Percentiles rank a stretch among this genome's conserved stretches.
Conservation (phyloP, 140 eudicot species). For the Stevia rebaudiana region DNA sequence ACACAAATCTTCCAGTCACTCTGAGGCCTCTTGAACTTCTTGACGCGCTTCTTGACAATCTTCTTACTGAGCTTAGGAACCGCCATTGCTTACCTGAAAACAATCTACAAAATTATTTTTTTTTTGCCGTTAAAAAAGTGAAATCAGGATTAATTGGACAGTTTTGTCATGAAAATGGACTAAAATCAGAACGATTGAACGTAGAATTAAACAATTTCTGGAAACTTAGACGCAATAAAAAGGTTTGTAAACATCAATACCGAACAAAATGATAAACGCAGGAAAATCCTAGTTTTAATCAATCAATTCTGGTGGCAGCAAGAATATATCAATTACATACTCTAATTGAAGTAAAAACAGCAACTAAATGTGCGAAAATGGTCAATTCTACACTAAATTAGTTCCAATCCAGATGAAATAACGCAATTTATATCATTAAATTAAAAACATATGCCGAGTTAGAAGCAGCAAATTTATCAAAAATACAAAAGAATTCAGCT, state of each 20-base stretch:
- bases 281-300: too few relatives aligned
- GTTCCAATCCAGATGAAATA: neutral
- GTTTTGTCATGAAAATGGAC: neutral
- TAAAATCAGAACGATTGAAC: neutral
- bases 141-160: neutral
- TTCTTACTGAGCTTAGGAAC: constrained; percentile 20
- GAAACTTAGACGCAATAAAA: too few relatives aligned
- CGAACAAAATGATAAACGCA: neutral
- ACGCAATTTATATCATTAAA: neutral
- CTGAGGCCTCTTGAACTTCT: constrained; percentile 19
- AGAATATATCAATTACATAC: neutral
- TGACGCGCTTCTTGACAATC: constrained; percentile 14
- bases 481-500: neutral
- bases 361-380: neutral
- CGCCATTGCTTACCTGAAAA: constrained; percentile 21
- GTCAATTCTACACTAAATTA: neutral
- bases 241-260: neutral
- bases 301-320: neutral
- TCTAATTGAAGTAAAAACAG: neutral
- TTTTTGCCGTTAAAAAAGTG: neutral
- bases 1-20: constrained; percentile 18
- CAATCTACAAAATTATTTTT: neutral
- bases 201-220: neutral
- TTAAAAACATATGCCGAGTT: neutral
- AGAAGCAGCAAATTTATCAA: neutral